Base-by-base conservation (phyloP, 495 filamentous ascomycete genomes). In the Penicillium dipodomyicola region DNA sequence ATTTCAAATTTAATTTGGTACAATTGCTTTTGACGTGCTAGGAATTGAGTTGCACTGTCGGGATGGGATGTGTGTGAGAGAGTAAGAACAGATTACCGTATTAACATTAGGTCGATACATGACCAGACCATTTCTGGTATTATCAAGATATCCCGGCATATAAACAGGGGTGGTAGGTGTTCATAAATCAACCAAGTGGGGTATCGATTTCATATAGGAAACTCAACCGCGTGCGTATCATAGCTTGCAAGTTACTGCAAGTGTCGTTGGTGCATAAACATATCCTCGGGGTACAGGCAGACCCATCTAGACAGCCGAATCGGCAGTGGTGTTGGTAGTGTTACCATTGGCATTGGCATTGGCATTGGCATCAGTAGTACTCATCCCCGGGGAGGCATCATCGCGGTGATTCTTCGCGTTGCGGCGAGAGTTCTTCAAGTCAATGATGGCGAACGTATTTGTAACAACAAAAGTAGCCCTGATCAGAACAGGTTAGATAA, bases 391-490 rank as follows among this genome's bases (percentile, higher is more conserved):
- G 4, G 52, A 32, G 5, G 32, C 12, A 10, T 47, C 32, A 1
- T 51, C 15, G 32, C n/a, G 32, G 12, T 54, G 42, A 5, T 39
- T 37, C 52, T 54, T 54, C 4, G 52, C 22, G 10, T 51, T 57
- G 22, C 48, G 48, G 20, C 55, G 55, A 20, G 48, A 52, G 41
- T 58, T 58, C 14, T 52, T 15, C 1, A 58, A 5, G 4, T 58
- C 55, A 5, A 52, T 14, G 19, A 65, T 62, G 0, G 77, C 73
- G 20, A 80, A 64, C 33, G 61, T 55, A 4, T 75, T 71, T 4
- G 78, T 79, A 3, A 63, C 59, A 20, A 69, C 65, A 58, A 76
- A 80, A 5, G 69, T 52, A 10, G 75, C 58, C 76, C 80, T 83
- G 33, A 25, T 17, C 30, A 42, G 19, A 49, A 35, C 30, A 20